Evolutionary conservation across 2,329 filamentous ascomycete genomes (phyloP), one percentile per base, ranked within the genome.

Genomic region (Ophiostoma piceae): DNA sequence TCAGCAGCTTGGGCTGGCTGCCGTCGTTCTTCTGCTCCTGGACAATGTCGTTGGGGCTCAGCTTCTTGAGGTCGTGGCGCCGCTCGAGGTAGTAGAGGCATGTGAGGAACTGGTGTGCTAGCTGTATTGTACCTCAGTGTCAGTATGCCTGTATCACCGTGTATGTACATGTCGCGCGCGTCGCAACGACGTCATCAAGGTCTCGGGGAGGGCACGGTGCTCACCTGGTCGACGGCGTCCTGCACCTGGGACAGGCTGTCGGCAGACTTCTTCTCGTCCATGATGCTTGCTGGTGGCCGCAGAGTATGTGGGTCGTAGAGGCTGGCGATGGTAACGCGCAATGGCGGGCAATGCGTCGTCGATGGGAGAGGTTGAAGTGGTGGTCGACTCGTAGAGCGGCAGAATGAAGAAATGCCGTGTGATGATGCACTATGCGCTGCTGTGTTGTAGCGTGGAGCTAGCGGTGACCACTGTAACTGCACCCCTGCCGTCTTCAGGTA

Each of bases 221-320:
- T 43, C 81, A 92, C 91, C 84, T 93, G 88, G 76, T 95, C 92
- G 72, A 94, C 87, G 79, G 91, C 89, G 81, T 95, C 91, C 79
- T 96, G 92, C 71, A 95, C 83, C 78, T 95, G 92, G 1, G 92
- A 94, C 71, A 96, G 84, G 72, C 90, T 84, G 77, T 96, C 92
- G 37, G 85, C 85, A 88, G 92, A 92, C 7, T 73, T 72, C 41
- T 71, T 72, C 8, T 73, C 72, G 1, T 69, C 70, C 73, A 73
- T 73, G n/a, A 32, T 26, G 6, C 9, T 39, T 19, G 11, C 22
- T 22, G 3, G 35, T 9, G n/a, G 62, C 5, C 19, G 35, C 6
- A 19, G 35, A n/a, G 16, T 64, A 16, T 35, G 29, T 7, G 26
- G 9, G 2, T n/a, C 9, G n/a, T 9, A 22, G n/a, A 1, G 51